Conservation (phyloP, 768 basidiomycete species). For the Trichaptum fuscoviolaceum region DNA sequence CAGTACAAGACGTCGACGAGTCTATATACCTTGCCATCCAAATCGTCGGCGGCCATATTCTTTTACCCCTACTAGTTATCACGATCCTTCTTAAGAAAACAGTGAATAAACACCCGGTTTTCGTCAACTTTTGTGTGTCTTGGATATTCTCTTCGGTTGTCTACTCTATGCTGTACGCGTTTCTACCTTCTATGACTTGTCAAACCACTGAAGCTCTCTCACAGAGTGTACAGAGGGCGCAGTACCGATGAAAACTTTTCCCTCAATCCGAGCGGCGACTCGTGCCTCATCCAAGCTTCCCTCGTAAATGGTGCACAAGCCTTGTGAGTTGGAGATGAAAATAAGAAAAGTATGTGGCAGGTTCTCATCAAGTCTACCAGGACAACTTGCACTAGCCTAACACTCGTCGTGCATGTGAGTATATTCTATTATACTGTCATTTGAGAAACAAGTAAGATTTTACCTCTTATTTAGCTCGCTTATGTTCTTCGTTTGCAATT, state of each 20-base stretch:
- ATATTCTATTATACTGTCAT: background rate
- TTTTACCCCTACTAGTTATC: conserved; percentile 42
- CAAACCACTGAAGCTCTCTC: background rate
- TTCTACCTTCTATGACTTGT: background rate
- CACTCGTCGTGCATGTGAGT: background rate
- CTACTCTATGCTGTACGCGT: conserved; percentile 45
- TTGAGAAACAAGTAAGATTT: background rate
- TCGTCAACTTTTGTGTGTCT: conserved; percentile 53
- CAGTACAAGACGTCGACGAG: conserved; percentile 3
- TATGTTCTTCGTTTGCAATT: background rate
- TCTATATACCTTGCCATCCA: conserved; percentile 42
- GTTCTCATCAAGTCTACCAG: background rate
- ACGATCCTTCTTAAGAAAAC: conserved; percentile 40
- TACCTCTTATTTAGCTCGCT: background rate
- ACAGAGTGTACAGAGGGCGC: background rate
- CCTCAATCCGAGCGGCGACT: conserved; percentile 19
- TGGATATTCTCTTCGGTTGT: conserved; percentile 52
- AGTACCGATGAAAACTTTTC: conserved; percentile 11
- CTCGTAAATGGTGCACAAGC: conserved; percentile 1
- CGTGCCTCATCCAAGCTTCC: conserved; percentile 3
- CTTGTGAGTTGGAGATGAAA: background rate
- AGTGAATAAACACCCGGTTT: conserved; percentile 41
- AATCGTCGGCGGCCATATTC: conserved; percentile 47
- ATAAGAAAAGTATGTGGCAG: background rate
- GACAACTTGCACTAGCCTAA: background rate